phyloP scores from a whole-genome alignment of 2,329 filamentous ascomycete species.

The Paraphoma chrysanthemicola region DNA sequence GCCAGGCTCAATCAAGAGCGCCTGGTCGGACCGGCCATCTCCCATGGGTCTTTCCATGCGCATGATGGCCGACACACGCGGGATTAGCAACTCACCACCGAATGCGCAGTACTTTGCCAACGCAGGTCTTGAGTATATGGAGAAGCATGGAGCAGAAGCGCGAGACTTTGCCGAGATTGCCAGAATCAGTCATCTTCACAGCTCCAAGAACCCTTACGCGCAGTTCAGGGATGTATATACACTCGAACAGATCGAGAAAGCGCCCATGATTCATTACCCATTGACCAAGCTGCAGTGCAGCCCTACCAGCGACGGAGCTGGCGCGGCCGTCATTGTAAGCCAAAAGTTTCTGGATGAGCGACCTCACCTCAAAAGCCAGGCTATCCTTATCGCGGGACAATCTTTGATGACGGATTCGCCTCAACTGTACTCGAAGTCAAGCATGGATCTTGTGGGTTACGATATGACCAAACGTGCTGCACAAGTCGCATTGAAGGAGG shows the following conservation, averaged over 20 bases:
- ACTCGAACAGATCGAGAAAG: conserved; percentile 77
- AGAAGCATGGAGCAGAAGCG: conserved; percentile 83
- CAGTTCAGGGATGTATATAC: conserved; percentile 93
- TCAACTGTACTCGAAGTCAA: conserved; percentile 75
- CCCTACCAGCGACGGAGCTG: conserved; percentile 90
- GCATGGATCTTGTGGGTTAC: conserved; percentile 89
- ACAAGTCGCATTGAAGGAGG: conserved; percentile 73
- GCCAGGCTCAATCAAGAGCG: conserved; percentile 78
- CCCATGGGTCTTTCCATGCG: conserved; percentile 74
- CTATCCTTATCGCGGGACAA: conserved; percentile 86
- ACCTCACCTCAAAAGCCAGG: conserved; percentile 79
- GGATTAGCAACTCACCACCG: conserved; percentile 78
- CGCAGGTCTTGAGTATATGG: conserved; percentile 90
- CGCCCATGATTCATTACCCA: conserved; percentile 80
- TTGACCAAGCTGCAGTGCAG: conserved; percentile 97
- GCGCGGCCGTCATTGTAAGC: conserved; percentile 86
- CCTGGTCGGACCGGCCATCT: conserved; percentile 82
- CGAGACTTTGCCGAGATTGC: conserved; percentile 95
- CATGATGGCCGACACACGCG: conserved; percentile 85
- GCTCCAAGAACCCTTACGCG: conserved; percentile 87
- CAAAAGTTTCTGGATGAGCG: conserved; percentile 85
- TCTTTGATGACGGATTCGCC: conserved; percentile 82
- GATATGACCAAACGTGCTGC: conserved; percentile 81
- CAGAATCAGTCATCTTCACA: conserved; percentile 89
- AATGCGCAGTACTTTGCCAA: conserved; percentile 96